Evolutionary conservation across 768 basidiomycete genomes (phyloP), one percentile per base, ranked within the genome.

Genomic region (Terana coerulea): DNA sequence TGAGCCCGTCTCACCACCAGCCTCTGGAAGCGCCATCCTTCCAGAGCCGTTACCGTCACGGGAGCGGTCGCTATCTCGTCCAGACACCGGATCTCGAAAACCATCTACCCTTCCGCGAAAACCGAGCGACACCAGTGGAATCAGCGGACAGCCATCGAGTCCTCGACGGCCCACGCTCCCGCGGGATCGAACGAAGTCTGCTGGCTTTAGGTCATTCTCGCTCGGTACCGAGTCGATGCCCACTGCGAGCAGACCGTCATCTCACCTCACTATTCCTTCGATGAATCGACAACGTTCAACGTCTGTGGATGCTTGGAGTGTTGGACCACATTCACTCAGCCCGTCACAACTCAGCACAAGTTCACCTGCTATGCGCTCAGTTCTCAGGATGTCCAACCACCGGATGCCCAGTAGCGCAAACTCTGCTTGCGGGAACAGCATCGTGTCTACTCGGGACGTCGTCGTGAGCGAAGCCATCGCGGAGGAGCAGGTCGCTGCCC

Each of bases 401-500:
- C 34, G 24, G 19, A 35, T 29, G 22, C 37, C 45, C 28, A 48
- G 28, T 25, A 14, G 37, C 46, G 28, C 31, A 24, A 39, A 51
- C 15, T 49, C 58, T 60, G 26, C 61, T 62, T 33, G 54, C 15
- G 21, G 54, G 50, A 42, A 57, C 63, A 62, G 63, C 52, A 35
- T 64, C 40, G 68, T 85, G n/a, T 75, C 82, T 14, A 72, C 81
- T 3, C 77, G 77, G 8, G 75, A 83, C 53, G 87, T 85, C 9
- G 83, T 88, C 35, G 72, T 78, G 45, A 76, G 78, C 40, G 87
- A 89, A 58, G 79, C 86, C 35, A 72, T 87, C 34, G 84, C 80
- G 33, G 86, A 90, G 63, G 87, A 88, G 65, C 73, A 78, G 53
- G 70, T 77, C 14, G 84, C 78, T 4, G 68, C 79, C 24, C 72